These are phyloP conservation scores for Talaromyces borbonicus DNA, from an alignment of 495 filamentous ascomycete species.

Conservation along the genomic window DNA sequence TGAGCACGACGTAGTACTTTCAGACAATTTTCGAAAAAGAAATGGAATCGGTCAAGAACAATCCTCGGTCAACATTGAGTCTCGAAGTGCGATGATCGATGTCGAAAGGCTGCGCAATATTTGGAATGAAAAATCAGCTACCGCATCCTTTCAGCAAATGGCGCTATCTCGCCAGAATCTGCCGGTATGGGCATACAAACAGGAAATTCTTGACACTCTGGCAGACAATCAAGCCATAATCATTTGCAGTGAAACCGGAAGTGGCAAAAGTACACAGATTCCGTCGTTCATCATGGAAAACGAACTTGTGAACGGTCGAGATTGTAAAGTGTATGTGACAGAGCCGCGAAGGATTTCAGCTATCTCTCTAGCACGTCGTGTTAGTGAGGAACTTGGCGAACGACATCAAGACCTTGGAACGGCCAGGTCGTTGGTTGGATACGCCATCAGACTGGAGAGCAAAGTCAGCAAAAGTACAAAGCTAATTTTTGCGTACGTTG, in stretches of 20 bases:
- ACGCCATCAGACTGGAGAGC: constrained; percentile 84
- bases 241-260: constrained; percentile 91
- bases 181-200: constrained; percentile 80
- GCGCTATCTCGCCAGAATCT: constrained; percentile 52
- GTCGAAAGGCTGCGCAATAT: constrained; percentile 46
- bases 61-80: constrained; percentile 25
- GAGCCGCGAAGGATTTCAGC: constrained; percentile 96
- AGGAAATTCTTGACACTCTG: constrained; percentile 63
- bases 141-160: constrained; percentile 43
- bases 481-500: constrained; percentile 66
- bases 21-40: constrained; percentile 51
- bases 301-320: constrained; percentile 65
- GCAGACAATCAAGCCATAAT: constrained; percentile 74
- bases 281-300: constrained; percentile 87
- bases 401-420: constrained; percentile 72
- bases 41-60: constrained; percentile 46
- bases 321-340: constrained; percentile 89
- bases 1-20: constrained; percentile 67
- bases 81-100: constrained; percentile 34
- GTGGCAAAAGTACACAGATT: constrained; percentile 94
- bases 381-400: constrained; percentile 92
- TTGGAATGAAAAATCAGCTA: constrained; percentile 61
- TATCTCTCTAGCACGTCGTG: constrained; percentile 80
- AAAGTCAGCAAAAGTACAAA: constrained; percentile 71
- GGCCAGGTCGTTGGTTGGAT: constrained; percentile 74